Percentiles rank a stretch among this genome's conserved stretches.
Conservation (phyloP, 2,329 filamentous ascomycete genomes). For the Celoporthe dispersa region DNA sequence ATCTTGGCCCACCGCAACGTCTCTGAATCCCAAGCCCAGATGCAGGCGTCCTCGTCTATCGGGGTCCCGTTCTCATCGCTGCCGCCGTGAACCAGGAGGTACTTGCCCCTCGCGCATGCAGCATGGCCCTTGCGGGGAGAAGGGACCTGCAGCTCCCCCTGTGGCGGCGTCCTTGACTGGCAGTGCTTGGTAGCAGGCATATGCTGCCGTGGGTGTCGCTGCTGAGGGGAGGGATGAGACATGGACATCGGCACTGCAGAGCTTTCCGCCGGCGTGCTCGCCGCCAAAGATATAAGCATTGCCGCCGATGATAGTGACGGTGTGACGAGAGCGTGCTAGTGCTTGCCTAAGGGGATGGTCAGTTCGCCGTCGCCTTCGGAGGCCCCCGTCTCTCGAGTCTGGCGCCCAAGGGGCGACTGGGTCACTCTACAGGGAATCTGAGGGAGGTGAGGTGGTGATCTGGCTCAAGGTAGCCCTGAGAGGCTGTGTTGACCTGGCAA, state of each 20-base stretch:
- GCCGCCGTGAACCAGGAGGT: slow-evolving; percentile 44
- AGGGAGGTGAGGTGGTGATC: slow-evolving; percentile 43
- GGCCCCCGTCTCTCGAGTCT: too few species aligned
- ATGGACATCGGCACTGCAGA: slow-evolving; percentile 56
- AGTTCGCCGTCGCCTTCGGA: not conserved
- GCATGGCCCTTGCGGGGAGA: slow-evolving; percentile 41
- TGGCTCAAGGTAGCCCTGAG: slow-evolving; percentile 55
- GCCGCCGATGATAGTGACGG: slow-evolving; percentile 55
- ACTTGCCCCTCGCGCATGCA: slow-evolving; percentile 40
- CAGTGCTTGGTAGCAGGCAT: slow-evolving; percentile 41
- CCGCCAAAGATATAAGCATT: slow-evolving; percentile 62
- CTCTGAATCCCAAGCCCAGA: slow-evolving; percentile 46
- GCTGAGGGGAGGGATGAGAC: slow-evolving; percentile 54
- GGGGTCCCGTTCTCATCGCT: slow-evolving; percentile 37
- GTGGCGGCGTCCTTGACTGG: slow-evolving; percentile 36
- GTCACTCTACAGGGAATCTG: slow-evolving; percentile 36
- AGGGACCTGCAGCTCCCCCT: slow-evolving; percentile 38
- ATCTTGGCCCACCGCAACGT: slow-evolving; percentile 42
- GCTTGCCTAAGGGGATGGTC: slow-evolving; percentile 28
- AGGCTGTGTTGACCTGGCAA: slow-evolving; percentile 56
- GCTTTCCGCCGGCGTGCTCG: slow-evolving; percentile 41
- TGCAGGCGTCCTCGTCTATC: slow-evolving; percentile 38
- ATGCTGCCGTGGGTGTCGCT: slow-evolving; percentile 40
- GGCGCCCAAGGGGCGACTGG: not conserved
- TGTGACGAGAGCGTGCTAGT: slow-evolving; percentile 55